Base-by-base conservation (phyloP, 805 yeast species). In the Candida dajiaensis region DNA sequence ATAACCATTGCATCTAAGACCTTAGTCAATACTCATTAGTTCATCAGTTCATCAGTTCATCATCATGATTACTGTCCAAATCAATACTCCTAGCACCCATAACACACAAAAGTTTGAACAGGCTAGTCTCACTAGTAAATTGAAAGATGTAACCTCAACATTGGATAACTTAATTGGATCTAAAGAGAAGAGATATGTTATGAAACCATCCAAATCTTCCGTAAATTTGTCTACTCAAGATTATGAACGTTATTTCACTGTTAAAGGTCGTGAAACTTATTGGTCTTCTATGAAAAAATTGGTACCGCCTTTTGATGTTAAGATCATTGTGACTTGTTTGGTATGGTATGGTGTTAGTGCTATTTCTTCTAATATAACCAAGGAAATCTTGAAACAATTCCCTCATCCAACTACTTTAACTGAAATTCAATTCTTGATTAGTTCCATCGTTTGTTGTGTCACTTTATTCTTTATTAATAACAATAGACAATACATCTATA, bases 371-470 rank as follows among this genome's bases (percentile, higher is more conserved):
- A 89, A 88, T 59, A 72, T 92, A 31, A 81, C 95, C 31, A 92
- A 92, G 63, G 70, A 81, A 41, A 88, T 92, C 41, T 69, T 92
- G 49, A 77, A 71, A 52, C 69, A 71, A 41, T 89, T 83, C 65
- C 76, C 76, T 40, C 86, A 81, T 62, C 97, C 99, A 1, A 80
- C 89, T n/a, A 83, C 96, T 1, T 74, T 94, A 47, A 89, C 97
- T 1, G 89, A 90, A 71, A 68, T 84, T 45, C 98, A 94, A 68
- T 92, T 92, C 59, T 57, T 84, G 26, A 70, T 88, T 55, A 89
- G 89, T 55, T 83, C 82, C 4, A 35, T 69, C 11, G 70, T 85
- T 49, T 85, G 94, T 52, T 51, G 80, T 21, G 21, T 64, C 0
- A 71, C 80, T 12, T 58, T 77, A 28, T 53, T 64, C 3, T 38